Evolutionary conservation across 768 basidiomycete genomes (phyloP).

Genomic region (Macrolepiota dolichaula): DNA sequence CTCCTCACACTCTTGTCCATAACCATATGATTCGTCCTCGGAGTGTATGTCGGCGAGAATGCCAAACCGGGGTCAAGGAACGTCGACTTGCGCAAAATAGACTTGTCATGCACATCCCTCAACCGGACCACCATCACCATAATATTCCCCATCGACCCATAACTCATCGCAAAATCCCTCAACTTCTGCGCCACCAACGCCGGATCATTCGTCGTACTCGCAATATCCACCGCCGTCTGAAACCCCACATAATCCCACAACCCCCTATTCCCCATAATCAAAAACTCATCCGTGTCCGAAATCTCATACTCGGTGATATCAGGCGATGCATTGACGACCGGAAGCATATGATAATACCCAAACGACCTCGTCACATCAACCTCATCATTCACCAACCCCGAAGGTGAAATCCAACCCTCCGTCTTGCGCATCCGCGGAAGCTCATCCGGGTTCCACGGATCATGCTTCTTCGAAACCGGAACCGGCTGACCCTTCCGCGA

Average conservation of each 20-base stretch:
- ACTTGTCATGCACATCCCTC: conserved; percentile 38
- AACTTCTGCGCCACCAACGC: conserved; percentile 94
- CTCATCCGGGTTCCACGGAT: conserved; percentile 85
- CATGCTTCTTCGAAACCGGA: conserved; percentile 75
- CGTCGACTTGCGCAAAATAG: conserved; percentile 3
- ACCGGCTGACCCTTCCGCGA: conserved; percentile 74
- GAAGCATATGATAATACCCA: conserved; percentile 87
- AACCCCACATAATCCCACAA: conserved; percentile 94
- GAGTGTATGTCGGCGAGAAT: conserved; percentile 15
- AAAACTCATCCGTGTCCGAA: conserved; percentile 86
- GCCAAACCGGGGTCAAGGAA: conserved; percentile 18
- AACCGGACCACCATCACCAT: conserved; percentile 98
- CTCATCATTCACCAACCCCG: conserved; percentile 89
- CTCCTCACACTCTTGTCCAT: conserved; percentile 60
- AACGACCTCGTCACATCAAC: conserved; percentile 91
- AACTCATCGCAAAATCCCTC: conserved; percentile 94
- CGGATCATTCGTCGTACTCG: conserved; percentile 70
- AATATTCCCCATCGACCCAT: conserved; percentile 87
- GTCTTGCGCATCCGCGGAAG: conserved; percentile 84
- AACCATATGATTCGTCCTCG: conserved; percentile 43
- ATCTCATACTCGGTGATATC: conserved; percentile 69
- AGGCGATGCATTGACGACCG: conserved; percentile 87
- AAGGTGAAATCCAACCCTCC: conserved; percentile 92
- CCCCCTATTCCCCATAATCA: conserved; percentile 91
- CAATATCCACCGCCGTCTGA: conserved; percentile 96